A percentile compares a stretch with the other conserved stretches of the same genome.
phyloP scores from a whole-genome alignment of 176 grass and related monocot species.

The Typha latifolia region DNA sequence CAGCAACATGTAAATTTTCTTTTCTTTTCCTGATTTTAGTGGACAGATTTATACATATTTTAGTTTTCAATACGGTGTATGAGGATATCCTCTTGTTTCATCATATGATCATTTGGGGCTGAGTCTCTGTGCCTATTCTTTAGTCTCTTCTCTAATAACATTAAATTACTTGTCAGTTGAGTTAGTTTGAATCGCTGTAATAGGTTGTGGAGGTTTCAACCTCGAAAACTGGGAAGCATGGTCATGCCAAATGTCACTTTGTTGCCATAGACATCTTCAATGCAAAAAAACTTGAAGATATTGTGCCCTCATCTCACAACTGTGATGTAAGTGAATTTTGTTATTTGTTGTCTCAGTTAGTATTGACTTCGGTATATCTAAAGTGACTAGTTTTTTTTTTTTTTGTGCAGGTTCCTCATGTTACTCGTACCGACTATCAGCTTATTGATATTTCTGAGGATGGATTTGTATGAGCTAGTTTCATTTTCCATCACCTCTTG shows the following conservation, averaged over 20 bases:
- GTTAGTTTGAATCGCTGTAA: neutral
- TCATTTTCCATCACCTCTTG: neutral
- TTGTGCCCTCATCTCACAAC: conserved; percentile 51
- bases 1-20: too few relatives aligned
- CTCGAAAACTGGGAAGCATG: conserved; percentile 55
- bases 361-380: neutral
- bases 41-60: too few relatives aligned
- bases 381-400: neutral
- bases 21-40: too few relatives aligned
- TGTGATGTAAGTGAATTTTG: conserved; percentile 40
- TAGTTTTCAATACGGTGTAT: too few relatives aligned
- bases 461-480: conserved; percentile 39
- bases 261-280: conserved; percentile 45
- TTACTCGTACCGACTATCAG: conserved; percentile 42
- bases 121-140: neutral
- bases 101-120: neutral
- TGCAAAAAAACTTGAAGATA: conserved; percentile 46
- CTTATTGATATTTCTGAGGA: conserved; percentile 61
- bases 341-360: neutral
- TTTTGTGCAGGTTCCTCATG: conserved; percentile 47
- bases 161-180: neutral
- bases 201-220: conserved; percentile 50
- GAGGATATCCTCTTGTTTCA: too few relatives aligned
- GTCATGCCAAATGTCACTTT: conserved; percentile 50
- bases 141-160: neutral